Conservation (phyloP, 805 yeast species). For the Naumovozyma castellii region DNA sequence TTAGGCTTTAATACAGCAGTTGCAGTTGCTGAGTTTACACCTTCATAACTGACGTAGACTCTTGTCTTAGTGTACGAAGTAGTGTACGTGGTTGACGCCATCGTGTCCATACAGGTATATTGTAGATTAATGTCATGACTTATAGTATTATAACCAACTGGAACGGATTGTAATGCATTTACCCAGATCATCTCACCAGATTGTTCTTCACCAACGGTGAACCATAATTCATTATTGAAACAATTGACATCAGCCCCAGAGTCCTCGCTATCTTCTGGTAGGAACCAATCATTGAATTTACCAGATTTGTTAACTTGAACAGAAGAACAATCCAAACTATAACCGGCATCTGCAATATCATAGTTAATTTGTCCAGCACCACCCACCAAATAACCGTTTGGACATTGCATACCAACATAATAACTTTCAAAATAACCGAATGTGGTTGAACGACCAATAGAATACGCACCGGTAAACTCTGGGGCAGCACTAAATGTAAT, state of each 20-base stretch:
- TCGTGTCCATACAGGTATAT: conserved; percentile 24
- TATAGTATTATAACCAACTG: conserved; percentile 13
- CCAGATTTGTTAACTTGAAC: conserved; percentile 18
- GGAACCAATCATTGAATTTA: conserved; percentile 29
- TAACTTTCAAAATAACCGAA: conserved; percentile 27
- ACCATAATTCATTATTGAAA: conserved; percentile 13
- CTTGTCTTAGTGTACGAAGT: conserved; percentile 9
- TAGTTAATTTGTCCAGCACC: conserved; percentile 23
- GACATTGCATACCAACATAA: conserved; percentile 29
- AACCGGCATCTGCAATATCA: conserved; percentile 27
- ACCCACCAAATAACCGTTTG: conserved; percentile 20
- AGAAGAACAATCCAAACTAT: conserved; percentile 30
- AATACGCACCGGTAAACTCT: conserved; percentile 13
- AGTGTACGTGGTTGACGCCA: conserved; percentile 16
- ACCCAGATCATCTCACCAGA: conserved; percentile 26
- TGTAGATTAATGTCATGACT: conserved; percentile 14
- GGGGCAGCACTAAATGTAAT: conserved; percentile 21
- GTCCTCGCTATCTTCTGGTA: conserved; percentile 18
- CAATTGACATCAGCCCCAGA: conserved; percentile 17
- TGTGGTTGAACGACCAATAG: conserved; percentile 27
- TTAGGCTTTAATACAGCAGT: neutral
- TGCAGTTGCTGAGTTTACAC: conserved; percentile 12
- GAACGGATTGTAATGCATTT: conserved; percentile 27
- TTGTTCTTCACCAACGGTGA: conserved; percentile 15
- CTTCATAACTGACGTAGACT: conserved; percentile 11